These are phyloP conservation scores for Pachysandra terminalis DNA, from an alignment of 164 flowering plant species.

Conservation along the genomic window DNA sequence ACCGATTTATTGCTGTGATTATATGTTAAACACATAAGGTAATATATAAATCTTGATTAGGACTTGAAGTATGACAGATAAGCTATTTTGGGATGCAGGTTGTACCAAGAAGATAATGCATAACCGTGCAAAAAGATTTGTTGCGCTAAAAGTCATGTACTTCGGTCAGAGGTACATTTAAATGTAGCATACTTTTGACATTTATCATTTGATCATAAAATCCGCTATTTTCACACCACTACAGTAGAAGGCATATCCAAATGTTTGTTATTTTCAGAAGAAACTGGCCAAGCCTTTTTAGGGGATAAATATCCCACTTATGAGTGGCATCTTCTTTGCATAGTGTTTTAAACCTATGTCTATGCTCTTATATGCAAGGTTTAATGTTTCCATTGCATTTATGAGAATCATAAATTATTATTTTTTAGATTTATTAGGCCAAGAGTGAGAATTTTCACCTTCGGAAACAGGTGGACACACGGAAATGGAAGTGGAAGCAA, in stretches of 20 bases:
- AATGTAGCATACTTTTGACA: background rate
- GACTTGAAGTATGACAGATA: background rate
- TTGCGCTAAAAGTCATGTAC: slow-evolving; percentile 86
- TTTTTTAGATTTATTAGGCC: too few species aligned
- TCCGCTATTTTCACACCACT: background rate
- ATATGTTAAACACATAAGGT: background rate
- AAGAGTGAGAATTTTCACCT: too few species aligned
- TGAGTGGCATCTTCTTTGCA: too few species aligned
- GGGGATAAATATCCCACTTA: too few species aligned
- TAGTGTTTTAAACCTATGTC: too few species aligned
- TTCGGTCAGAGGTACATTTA: slow-evolving; percentile 74
- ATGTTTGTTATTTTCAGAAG: background rate
- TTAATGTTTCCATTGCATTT: too few species aligned
- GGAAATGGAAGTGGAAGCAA: too few species aligned
- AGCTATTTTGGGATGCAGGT: slow-evolving; percentile 24
- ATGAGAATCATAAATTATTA: too few species aligned
- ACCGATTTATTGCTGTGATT: background rate
- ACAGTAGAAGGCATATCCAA: background rate
- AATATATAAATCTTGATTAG: background rate
- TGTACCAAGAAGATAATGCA: slow-evolving; percentile 15
- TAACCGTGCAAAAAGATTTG: slow-evolving; percentile 48
- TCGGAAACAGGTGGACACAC: too few species aligned
- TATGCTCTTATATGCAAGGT: too few species aligned
- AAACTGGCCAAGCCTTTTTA: too few species aligned
- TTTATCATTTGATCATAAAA: background rate